Evolutionary conservation across 2,329 filamentous ascomycete species (phyloP).

Genomic region (Xylariales sp.): DNA sequence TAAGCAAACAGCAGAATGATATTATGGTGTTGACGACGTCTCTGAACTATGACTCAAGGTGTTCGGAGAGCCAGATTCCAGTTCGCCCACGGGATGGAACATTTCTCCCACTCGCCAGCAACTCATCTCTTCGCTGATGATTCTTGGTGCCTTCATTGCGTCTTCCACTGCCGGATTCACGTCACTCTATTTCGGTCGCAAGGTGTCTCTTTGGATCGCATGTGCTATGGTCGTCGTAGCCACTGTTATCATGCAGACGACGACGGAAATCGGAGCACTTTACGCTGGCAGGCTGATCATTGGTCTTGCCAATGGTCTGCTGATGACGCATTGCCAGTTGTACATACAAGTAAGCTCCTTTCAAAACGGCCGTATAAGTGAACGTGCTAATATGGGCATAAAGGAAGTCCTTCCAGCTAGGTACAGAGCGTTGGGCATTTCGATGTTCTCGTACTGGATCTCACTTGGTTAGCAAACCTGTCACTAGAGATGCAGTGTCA

Average conservation of each 20-base stretch:
- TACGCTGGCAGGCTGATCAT: conserved; percentile 45
- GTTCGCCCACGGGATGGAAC: conserved; percentile 22
- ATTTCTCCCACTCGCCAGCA: conserved; percentile 37
- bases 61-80: conserved; percentile 21
- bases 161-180: conserved; percentile 36
- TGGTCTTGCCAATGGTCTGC: conserved; percentile 34
- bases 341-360: conserved; percentile 18
- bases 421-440: conserved; percentile 42
- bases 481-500: conserved; percentile 16
- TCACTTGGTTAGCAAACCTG: conserved; percentile 36
- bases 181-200: conserved; percentile 30
- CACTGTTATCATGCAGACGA: conserved; percentile 48
- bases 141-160: conserved; percentile 41
- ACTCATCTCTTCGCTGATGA: conserved; percentile 44
- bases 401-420: conserved; percentile 41
- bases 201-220: conserved; percentile 33
- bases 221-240: conserved; percentile 33
- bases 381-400: background rate
- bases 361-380: background rate
- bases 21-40: background rate
- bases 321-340: conserved; percentile 34
- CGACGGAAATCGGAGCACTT: conserved; percentile 39
- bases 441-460: conserved; percentile 43
- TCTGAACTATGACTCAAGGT: conserved; percentile 13
- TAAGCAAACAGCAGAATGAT: conserved; percentile 8